Base-by-base conservation (phyloP, 2,329 filamentous ascomycete genomes). In the Cladorrhinum sp. region DNA sequence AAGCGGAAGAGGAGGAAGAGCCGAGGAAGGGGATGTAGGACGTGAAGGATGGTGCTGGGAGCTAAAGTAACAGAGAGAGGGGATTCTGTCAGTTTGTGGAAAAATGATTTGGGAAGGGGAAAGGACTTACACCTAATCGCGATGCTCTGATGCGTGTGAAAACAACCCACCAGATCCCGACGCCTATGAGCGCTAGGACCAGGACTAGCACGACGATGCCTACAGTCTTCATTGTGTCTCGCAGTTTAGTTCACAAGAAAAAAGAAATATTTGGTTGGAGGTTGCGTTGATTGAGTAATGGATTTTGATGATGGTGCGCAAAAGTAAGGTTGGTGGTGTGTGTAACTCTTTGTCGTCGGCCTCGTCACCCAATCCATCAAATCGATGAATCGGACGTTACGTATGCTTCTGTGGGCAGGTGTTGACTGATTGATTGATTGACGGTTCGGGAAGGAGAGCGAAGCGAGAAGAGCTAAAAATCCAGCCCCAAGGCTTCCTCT, bases 21-120 rank as follows among this genome's bases (percentile, higher is more conserved):
- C 78, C 75, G 80, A 92, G 75, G 81, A 93, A 94, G 57, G 90
- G 91, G 70, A 92, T 85, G 74, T 88, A 90, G 58, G 86, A 87
- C 33, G 78, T 77, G 61, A 89, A 76, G 10, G 84, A 81, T 1
- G 90, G 90, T 30, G 88, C 84, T 3, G 90, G 90, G 7, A 94
- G 86, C 83, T 86, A 62, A 20, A 30, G 21, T 18, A 48, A 46
- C 12, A 36, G 18, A 42, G 12, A 42, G 12, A 42, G n/a, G n/a
- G n/a, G n/a, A n/a, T n/a, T n/a, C n/a, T n/a, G n/a, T n/a, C n/a
- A n/a, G n/a, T 30, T 30, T 30, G 4, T 30, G 16, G 3, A 46
- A 18, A 46, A 57, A 57, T 20, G 54, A 12, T 48, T 49, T 24
- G 46, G 14, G 8, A 36, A 36, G 7, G 23, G 79, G 42, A 39